phyloP scores from a whole-genome alignment of 768 basidiomycete genomes.

The Candolleomyces aberdarensis region DNA sequence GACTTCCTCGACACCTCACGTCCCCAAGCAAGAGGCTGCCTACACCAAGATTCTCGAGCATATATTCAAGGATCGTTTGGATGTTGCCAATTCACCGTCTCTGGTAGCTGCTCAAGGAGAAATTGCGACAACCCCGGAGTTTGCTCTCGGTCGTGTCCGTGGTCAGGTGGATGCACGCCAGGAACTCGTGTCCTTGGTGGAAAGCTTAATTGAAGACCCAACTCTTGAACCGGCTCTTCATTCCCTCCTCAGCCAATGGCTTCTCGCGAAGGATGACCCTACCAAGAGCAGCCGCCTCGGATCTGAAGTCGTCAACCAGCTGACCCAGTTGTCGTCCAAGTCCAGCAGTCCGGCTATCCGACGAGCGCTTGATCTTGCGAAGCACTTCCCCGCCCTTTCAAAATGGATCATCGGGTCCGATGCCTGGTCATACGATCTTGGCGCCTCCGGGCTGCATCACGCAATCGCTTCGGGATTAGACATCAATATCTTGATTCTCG shows the following conservation, averaged over 20 bases:
- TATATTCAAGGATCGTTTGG: slow-evolving; percentile 74
- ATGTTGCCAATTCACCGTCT: slow-evolving; percentile 81
- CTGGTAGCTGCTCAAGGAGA: slow-evolving; percentile 67
- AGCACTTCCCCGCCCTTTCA: slow-evolving; percentile 65
- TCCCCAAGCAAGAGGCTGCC: slow-evolving; percentile 89
- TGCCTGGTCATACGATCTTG: slow-evolving; percentile 96
- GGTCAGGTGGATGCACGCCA: slow-evolving; percentile 76
- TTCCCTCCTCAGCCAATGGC: slow-evolving; percentile 74
- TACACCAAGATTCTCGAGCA: slow-evolving; percentile 88
- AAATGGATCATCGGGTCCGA: slow-evolving; percentile 99
- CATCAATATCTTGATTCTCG: slow-evolving; percentile 93
- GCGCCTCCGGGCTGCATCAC: slow-evolving; percentile 93
- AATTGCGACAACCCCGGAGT: slow-evolving; percentile 88
- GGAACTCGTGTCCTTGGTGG: slow-evolving; percentile 61
- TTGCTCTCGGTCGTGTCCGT: slow-evolving; percentile 87
- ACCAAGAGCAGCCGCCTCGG: slow-evolving; percentile 58
- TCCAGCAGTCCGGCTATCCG: slow-evolving; percentile 43
- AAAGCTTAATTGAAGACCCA: slow-evolving; percentile 57
- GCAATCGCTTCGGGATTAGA: slow-evolving; percentile 87
- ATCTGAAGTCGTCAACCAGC: slow-evolving; percentile 48
- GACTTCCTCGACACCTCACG: slow-evolving; percentile 42
- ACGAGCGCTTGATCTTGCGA: slow-evolving; percentile 55
- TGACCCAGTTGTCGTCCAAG: slow-evolving; percentile 36
- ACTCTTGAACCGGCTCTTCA: slow-evolving; percentile 57
- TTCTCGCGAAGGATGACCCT: slow-evolving; percentile 69